Base-by-base conservation (phyloP, 768 basidiomycete genomes). In the Trametes cubensis region DNA sequence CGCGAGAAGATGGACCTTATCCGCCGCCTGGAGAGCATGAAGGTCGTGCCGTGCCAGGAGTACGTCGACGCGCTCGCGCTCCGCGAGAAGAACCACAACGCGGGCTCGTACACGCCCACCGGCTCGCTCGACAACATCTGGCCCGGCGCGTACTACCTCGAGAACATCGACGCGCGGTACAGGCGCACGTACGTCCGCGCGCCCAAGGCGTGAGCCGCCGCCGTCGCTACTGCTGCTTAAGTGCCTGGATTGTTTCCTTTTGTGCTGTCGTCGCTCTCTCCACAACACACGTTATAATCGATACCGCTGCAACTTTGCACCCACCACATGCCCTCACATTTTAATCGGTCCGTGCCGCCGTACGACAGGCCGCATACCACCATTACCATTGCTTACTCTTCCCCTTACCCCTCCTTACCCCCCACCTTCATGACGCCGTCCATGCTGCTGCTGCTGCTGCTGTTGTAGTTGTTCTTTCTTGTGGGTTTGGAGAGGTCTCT, bases 41-140 rank as follows among this genome's bases (percentile, higher is more conserved):
- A 89, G 73, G 94, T 98, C 63, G 90, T 94, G 17, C 88, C 92
- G 34, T 94, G 92, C 72, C 87, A 94, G 72, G 92, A 96, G 68
- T 98, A 95, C 71, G 90, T 97, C 20, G 87, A 89, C 67, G 88
- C 94, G 47, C 85, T 94, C 51, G 71, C 95, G 95, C 87, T 98
- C 54, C 92, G 96, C 44, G 96, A 98, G 79, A 88, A 92, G 78
- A 96, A 95, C 82, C 95, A 98, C 83, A 96, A 95, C 69, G 86
- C 92, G 17, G 85, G 82, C 25, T 81, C 86, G 67, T 99, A 92
- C 80, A 83, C 84, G 3, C 97, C 97, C 14, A 81, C 85, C 53
- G 97, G 97, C 48, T 87, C 86, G 23, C 75, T 95, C 61, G 91
- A 95, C 63, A 90, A 97, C 83, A 89, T 99, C 75, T 95, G 93